phyloP scores from a whole-genome alignment of 2,329 filamentous ascomycete species.

The Pestalotiopsis sp. region DNA sequence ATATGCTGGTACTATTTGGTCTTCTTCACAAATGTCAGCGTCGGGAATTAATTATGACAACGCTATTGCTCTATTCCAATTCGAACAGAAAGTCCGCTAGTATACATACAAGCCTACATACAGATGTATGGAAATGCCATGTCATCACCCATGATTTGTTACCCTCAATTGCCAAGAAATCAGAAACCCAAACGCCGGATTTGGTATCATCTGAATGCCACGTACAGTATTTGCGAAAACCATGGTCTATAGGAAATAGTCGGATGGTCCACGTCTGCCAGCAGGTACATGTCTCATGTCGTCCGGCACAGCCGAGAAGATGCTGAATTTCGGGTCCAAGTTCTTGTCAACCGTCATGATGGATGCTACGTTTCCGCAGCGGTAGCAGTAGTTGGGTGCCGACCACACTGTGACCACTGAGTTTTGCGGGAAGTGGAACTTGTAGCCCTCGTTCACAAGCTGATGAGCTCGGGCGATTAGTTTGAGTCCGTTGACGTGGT shows the following conservation, averaged over 20 bases:
- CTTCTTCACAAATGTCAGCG: neutral
- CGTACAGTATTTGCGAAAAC: slow-evolving; percentile 6
- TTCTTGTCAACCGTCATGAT: slow-evolving; percentile 91
- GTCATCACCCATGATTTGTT: neutral
- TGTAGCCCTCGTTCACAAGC: slow-evolving; percentile 96
- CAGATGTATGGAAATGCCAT: neutral
- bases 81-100: neutral
- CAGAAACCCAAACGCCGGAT: neutral
- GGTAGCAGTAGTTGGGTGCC: slow-evolving; percentile 92
- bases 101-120: neutral
- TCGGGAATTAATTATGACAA: neutral
- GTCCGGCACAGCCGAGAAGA: slow-evolving; percentile 88
- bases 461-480: slow-evolving; percentile 98
- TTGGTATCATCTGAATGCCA: slow-evolving; percentile 14
- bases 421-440: slow-evolving; percentile 95
- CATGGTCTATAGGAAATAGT: slow-evolving; percentile 66
- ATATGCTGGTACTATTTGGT: neutral
- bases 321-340: slow-evolving; percentile 87
- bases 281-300: slow-evolving; percentile 80
- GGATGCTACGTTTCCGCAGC: slow-evolving; percentile 94
- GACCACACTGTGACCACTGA: slow-evolving; percentile 99
- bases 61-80: neutral
- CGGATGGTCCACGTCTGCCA: slow-evolving; percentile 66
- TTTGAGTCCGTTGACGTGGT: slow-evolving; percentile 94
- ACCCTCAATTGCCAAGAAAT: neutral